Evolutionary conservation across 1,139 yeast genomes (phyloP), one percentile per base, ranked within the genome.

Genomic region (Kazachstania sp.): DNA sequence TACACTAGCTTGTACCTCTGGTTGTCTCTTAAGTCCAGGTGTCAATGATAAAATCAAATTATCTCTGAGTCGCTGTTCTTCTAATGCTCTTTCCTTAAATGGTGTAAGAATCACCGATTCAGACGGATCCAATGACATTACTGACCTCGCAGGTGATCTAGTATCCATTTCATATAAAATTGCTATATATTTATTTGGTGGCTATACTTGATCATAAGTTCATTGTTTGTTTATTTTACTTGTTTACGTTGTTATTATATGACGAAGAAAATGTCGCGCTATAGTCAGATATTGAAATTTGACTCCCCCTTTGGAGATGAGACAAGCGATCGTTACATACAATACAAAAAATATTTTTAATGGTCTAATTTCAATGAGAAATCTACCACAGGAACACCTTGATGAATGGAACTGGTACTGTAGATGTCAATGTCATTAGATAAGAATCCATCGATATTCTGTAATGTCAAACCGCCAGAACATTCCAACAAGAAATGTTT

Each of bases 401-500:
- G 97, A 64, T 90, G 97, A 53, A 90, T 83, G n/a, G 90, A 80
- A 31, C 95, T 83, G 0, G 97, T 90, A 38, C 95, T 84, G 70
- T 87, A 90, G 52, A 90, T 82, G 59, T 90, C 97, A 54, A 90
- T 81, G 52, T 84, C 90, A 54, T 84, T 77, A 58, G 87, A 80
- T 58, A 90, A 71, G 60, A 77, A 90, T 13, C 73, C 69, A 36
- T 71, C 66, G 53, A 90, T 71, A 64, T 88, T 90, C 5, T 77
- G 73, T 54, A 81, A 71, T 4, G 86, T 84, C 54, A 90, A 74
- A 0, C 97, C 97, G 28, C 97, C 97, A 45, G 94, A 83, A 67
- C 97, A 88, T 65, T 90, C 97, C 50, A 90, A 74, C 54, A 86
- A 67, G 58, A 85, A 86, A 4, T 71, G 64, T 47, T 72, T 72